Evolutionary conservation across 2,329 filamentous ascomycete species (phyloP).

Genomic region (Trichocomaceae sp.): DNA sequence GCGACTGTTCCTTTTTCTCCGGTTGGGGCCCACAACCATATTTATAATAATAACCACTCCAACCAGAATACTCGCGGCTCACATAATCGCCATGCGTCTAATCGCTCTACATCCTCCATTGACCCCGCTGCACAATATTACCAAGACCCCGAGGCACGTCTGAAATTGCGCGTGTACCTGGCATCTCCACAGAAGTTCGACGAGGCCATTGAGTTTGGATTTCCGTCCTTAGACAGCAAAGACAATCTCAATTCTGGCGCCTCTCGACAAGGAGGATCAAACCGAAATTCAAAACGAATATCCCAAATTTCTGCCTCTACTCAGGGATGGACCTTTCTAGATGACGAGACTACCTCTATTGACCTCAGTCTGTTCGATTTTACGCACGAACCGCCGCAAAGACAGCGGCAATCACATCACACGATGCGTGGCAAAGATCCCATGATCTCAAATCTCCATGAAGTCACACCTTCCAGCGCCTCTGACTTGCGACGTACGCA

Average conservation of each 20-base stretch:
- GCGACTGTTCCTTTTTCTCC: slow-evolving; percentile 24
- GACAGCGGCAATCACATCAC: slow-evolving; percentile 21
- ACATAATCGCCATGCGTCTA: slow-evolving; percentile 45
- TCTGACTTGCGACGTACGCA: slow-evolving; percentile 8
- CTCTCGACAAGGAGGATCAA: slow-evolving; percentile 25
- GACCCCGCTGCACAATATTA: slow-evolving; percentile 76
- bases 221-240: slow-evolving; percentile 51
- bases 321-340: slow-evolving; percentile 48
- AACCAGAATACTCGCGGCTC: slow-evolving; percentile 33
- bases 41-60: not conserved
- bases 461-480: not conserved
- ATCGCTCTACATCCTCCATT: slow-evolving; percentile 48
- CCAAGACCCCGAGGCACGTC: slow-evolving; percentile 78
- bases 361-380: slow-evolving; percentile 10
- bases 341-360: slow-evolving; percentile 38
- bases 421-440: not conserved
- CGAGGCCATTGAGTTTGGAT: slow-evolving; percentile 89
- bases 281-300: slow-evolving; percentile 20
- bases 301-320: slow-evolving; percentile 17
- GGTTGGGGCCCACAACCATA: slow-evolving; percentile 10
- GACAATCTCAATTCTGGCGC: slow-evolving; percentile 18
- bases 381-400: not conserved
- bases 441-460: not conserved
- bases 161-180: slow-evolving; percentile 78
- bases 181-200: slow-evolving; percentile 92